Evolutionary conservation across 306 rosid genomes (phyloP).

Genomic region (Castanospermum australe): DNA sequence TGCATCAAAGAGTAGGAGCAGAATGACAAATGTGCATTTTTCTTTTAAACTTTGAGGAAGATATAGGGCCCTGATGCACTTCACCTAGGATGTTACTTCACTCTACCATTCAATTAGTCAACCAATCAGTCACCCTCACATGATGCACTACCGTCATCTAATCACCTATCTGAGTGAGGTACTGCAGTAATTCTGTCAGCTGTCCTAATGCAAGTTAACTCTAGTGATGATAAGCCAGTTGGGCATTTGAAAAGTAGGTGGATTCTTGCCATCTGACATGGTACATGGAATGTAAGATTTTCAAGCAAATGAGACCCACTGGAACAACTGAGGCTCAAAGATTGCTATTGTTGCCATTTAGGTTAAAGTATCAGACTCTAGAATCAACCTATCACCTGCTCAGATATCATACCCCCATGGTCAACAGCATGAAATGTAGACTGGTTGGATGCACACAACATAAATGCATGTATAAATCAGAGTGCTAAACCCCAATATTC

Average conservation of each 20-base stretch:
- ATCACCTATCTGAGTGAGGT: not conserved
- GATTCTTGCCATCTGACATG: not conserved
- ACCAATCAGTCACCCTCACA: not conserved
- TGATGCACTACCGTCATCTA: constrained; percentile 10
- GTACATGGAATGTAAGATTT: not conserved
- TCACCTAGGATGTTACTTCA: not conserved
- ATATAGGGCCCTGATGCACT: not conserved
- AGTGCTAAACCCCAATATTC: not conserved
- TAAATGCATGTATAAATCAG: too few species aligned
- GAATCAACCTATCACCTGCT: not conserved
- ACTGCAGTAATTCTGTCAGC: not conserved
- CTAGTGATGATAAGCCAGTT: not conserved
- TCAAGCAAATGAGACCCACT: not conserved
- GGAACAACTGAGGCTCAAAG: not conserved
- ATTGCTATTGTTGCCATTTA: not conserved
- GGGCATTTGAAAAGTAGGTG: not conserved
- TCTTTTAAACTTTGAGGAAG: not conserved
- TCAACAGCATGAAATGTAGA: not conserved
- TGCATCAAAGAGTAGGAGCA: constrained; percentile 23
- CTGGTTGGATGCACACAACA: not conserved
- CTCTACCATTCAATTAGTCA: not conserved
- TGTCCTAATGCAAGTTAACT: constrained; percentile 7
- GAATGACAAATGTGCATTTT: not conserved
- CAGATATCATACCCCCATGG: not conserved
- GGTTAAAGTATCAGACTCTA: not conserved